Base-by-base conservation (phyloP, 306 rosid species). In the Castanea mollissima region DNA sequence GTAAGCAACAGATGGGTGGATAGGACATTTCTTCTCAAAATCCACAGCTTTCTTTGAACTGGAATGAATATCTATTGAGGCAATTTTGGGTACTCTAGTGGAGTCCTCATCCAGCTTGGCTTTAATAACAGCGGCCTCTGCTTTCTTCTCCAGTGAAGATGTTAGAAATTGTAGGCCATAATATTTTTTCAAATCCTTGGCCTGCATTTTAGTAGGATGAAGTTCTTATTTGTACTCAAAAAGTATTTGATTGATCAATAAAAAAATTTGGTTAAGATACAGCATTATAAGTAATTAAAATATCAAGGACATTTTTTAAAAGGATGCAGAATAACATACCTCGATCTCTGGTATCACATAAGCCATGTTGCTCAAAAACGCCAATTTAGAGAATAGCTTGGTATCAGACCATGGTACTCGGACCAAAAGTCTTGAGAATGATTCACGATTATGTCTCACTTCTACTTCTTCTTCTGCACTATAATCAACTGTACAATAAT, bases 311-410 rank as follows among this genome's bases (percentile, higher is more conserved):
- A 63, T 13, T 7, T 25, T 19, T 56, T 35, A 19, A 65, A 5
- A 74, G 23, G 76, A 81, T 27, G 1, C 18, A 77, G 67, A 58
- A 73, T 18, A 34, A 25, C 32, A 29, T 82, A 94, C 97, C 96
- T 88, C 86, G 76, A 92, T 90, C 64, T 90, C 82, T 68, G 90
- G 94, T 70, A 95, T 91, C 58, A 82, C 94, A 70, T 93, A 95
- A 20, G 99, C 98, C 91, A 91, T 89, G 90, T 95, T 93, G 85
- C 97, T 75, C 13, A 95, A 85, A 77, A 91, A 90, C 64, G 98
- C 92, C 9, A 91, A 83, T 82, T 90, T 85, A 74, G 98, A 95
- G 84, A 90, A 89, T 4, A 79, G 76, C 80, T 92, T 84, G 60
- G 92, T 91, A 82, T 86, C 93, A 44, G 91, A 89, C 97, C 87